A percentile compares a stretch with the other conserved stretches of the same genome.
Evolutionary conservation across 768 basidiomycete species (phyloP).

Genomic region (Leccinum arenicola): DNA sequence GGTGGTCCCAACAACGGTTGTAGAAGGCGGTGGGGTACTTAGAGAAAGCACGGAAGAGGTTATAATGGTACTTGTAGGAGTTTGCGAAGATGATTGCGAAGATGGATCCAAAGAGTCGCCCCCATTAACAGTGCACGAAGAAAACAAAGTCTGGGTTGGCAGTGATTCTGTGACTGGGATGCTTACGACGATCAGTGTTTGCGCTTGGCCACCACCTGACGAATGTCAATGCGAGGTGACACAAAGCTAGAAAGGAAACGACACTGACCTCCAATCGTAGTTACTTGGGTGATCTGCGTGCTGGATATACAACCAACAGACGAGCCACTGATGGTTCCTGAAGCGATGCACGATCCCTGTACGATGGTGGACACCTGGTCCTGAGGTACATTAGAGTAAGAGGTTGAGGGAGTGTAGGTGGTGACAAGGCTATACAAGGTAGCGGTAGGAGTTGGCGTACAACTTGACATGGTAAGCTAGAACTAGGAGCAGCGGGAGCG

Average conservation of each 20-base stretch:
- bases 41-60: constrained; percentile 27
- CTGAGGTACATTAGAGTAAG: constrained; percentile 35
- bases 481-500: constrained; percentile 30
- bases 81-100: constrained; percentile 1
- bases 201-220: constrained; percentile 30
- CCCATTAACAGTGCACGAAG: constrained; percentile 31
- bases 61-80: constrained; percentile 11
- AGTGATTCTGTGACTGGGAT: constrained; percentile 31
- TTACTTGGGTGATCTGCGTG: constrained; percentile 27
- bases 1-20: constrained; percentile 30
- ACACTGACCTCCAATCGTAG: constrained; percentile 36
- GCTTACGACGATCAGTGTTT: constrained; percentile 41
- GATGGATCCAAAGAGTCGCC: neutral
- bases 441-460: constrained; percentile 41
- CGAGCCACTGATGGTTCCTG: constrained; percentile 24
- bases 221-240: neutral
- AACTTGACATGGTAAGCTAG: constrained; percentile 30
- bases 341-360: constrained; percentile 32
- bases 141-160: constrained; percentile 41
- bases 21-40: constrained; percentile 32
- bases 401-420: constrained; percentile 34
- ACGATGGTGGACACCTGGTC: constrained; percentile 33
- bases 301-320: constrained; percentile 30
- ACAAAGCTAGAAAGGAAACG: neutral
- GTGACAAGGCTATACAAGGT: constrained; percentile 41